These are phyloP conservation scores for Trichoderma afroharzianum DNA, from an alignment of 2,329 filamentous ascomycete genomes.

Conservation along the genomic window DNA sequence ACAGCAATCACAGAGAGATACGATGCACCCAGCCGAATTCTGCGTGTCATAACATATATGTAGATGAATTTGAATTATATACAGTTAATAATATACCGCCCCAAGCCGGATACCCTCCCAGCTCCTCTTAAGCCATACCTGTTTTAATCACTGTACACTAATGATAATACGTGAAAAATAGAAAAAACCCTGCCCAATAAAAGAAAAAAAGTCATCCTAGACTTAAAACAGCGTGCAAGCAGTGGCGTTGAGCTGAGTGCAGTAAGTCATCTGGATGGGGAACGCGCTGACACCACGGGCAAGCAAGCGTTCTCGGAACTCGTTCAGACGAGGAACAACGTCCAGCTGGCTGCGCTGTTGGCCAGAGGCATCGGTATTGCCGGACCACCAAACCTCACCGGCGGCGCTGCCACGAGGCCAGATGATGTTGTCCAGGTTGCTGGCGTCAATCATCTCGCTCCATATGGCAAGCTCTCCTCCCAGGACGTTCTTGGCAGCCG, in stretches of 20 bases:
- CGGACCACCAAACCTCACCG: conserved; percentile 78
- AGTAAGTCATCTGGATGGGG: conserved; percentile 43
- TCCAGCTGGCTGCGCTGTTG: conserved; percentile 68
- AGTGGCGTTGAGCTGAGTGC: conserved; percentile 14
- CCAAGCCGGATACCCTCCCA: neutral
- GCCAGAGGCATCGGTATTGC: conserved; percentile 60
- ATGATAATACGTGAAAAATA: neutral
- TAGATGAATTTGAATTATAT: neutral
- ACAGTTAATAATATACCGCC: neutral
- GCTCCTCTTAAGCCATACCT: neutral
- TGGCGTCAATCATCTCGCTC: conserved; percentile 72
- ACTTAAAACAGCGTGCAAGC: conserved; percentile 10
- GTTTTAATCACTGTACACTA: neutral
- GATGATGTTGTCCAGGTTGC: conserved; percentile 70
- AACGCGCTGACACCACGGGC: conserved; percentile 60
- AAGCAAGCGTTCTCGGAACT: conserved; percentile 74
- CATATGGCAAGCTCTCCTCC: conserved; percentile 82
- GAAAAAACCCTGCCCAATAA: neutral
- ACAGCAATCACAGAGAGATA: neutral
- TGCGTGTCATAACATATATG: neutral
- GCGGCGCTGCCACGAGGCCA: conserved; percentile 76
- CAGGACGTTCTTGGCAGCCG: conserved; percentile 63
- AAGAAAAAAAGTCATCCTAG: neutral
- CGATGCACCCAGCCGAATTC: neutral
- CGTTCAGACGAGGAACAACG: conserved; percentile 65